phyloP scores from a whole-genome alignment of 257 asterid species.

The Nicotiana noctiflora region DNA sequence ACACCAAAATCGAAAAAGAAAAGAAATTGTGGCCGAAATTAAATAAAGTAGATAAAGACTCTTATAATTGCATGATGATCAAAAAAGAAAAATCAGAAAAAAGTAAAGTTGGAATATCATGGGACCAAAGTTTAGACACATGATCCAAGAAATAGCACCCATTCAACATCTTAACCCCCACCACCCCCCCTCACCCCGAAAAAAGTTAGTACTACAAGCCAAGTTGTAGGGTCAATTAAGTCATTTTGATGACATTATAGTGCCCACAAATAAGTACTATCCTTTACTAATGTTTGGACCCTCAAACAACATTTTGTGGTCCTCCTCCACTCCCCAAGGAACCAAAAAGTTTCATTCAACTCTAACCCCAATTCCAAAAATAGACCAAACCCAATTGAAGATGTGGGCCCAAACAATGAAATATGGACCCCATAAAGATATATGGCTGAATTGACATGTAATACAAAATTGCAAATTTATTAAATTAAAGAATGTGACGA shows the following conservation, averaged over 20 bases:
- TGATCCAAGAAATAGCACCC: constrained; percentile 51
- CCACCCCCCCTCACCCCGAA: not conserved
- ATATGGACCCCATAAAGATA: not conserved
- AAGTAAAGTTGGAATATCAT: constrained; percentile 20
- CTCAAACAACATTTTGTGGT: not conserved
- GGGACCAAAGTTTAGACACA: constrained; percentile 84
- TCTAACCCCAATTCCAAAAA: not conserved
- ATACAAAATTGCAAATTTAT: not conserved
- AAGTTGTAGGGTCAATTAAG: too few relatives aligned
- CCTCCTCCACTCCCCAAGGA: not conserved
- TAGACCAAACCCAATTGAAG: not conserved
- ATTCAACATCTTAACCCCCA: not conserved
- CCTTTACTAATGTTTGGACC: not conserved
- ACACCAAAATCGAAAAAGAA: not conserved
- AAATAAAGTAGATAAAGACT: not conserved
- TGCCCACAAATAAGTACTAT: not conserved
- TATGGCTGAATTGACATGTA: not conserved
- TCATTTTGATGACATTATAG: not conserved
- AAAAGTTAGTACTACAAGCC: too few relatives aligned
- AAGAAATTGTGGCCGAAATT: too few relatives aligned
- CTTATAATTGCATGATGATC: not conserved
- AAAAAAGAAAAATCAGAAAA: not conserved
- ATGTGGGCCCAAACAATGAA: not conserved
- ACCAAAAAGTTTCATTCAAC: not conserved
- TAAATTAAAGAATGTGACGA: not conserved